phyloP scores from a whole-genome alignment of 2,329 filamentous ascomycete genomes.

The Parascedosporium putredinis region DNA sequence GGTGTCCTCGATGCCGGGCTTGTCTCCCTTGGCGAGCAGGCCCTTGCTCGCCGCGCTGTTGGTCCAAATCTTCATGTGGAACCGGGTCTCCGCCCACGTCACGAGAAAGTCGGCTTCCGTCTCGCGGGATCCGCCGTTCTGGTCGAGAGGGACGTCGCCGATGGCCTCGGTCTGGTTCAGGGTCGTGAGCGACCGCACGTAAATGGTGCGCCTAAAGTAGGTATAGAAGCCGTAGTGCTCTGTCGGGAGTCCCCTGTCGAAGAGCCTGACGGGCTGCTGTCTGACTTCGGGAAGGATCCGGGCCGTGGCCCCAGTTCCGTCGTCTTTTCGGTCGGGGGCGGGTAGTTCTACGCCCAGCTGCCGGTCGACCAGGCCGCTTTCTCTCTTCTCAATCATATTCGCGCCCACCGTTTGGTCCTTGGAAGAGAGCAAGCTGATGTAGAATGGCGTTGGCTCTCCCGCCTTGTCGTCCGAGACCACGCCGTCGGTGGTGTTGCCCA shows the following conservation, averaged over 20 bases:
- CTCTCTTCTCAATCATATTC: slow-evolving; percentile 18
- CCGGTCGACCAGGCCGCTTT: slow-evolving; percentile 14
- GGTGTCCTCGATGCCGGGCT: slow-evolving; percentile 10
- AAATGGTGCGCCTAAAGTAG: slow-evolving; percentile 82
- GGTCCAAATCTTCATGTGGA: slow-evolving; percentile 59
- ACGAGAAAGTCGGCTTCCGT: slow-evolving; percentile 44
- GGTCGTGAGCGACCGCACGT: slow-evolving; percentile 51
- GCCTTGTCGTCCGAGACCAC: slow-evolving; percentile 57
- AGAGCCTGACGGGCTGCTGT: slow-evolving; percentile 75
- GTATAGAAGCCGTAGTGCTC: slow-evolving; percentile 94
- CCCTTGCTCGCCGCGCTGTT: slow-evolving; percentile 30
- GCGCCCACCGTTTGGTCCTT: slow-evolving; percentile 22
- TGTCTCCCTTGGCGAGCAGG: slow-evolving; percentile 24
- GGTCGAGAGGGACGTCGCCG: slow-evolving; percentile 35
- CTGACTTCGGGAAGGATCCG: slow-evolving; percentile 59
- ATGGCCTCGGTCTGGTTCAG: slow-evolving; percentile 32
- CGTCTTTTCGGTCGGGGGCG: slow-evolving; percentile 46
- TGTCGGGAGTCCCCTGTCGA: slow-evolving; percentile 65
- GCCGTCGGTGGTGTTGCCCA: slow-evolving; percentile 77
- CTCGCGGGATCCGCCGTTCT: slow-evolving; percentile 42
- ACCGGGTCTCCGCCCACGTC: slow-evolving; percentile 50
- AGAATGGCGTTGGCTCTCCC: slow-evolving; percentile 83
- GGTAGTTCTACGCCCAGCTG: slow-evolving; percentile 41
- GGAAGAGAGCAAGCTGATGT: slow-evolving; percentile 59
- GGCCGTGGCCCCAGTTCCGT: slow-evolving; percentile 65